phyloP scores from a whole-genome alignment of 208 protist species.

The Acanthamoeba royreba region DNA sequence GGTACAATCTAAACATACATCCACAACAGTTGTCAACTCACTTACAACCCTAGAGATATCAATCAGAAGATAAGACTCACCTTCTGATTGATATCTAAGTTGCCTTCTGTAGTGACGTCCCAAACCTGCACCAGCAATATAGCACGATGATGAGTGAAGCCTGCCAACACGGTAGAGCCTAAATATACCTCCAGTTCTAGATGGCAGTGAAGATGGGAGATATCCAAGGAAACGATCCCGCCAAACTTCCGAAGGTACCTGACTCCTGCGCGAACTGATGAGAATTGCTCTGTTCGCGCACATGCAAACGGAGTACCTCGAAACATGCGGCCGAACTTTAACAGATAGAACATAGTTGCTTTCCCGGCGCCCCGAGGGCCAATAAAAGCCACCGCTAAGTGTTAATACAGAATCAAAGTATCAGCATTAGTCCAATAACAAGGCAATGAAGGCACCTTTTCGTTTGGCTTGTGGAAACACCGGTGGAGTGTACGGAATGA shows the following conservation, averaged over 20 bases:
- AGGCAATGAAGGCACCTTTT: not conserved
- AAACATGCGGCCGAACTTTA: constrained; percentile 25
- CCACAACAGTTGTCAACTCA: too few species aligned
- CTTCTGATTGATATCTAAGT: constrained; percentile 5
- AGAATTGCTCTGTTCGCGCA: too few species aligned
- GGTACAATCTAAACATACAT: constrained; percentile 1
- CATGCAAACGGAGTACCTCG: too few species aligned
- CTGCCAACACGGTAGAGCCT: too few species aligned
- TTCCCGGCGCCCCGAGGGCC: constrained; percentile 11
- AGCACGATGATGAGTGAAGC: not conserved
- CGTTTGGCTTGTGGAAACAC: not conserved
- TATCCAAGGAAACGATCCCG: constrained; percentile 19
- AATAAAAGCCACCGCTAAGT: constrained; percentile 23
- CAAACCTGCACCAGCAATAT: not conserved
- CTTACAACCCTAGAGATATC: too few species aligned
- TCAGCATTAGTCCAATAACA: not conserved
- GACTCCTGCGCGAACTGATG: not conserved
- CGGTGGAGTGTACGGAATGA: not conserved
- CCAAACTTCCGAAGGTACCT: constrained; percentile 31
- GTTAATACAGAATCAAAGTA: not conserved
- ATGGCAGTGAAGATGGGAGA: not conserved
- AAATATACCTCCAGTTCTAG: not conserved
- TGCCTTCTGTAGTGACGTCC: constrained; percentile 4
- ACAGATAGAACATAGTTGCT: constrained; percentile 27
- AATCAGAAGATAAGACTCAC: not conserved